Conservation (phyloP, 2,329 filamentous ascomycete genomes). For the Colletotrichum musicola region DNA sequence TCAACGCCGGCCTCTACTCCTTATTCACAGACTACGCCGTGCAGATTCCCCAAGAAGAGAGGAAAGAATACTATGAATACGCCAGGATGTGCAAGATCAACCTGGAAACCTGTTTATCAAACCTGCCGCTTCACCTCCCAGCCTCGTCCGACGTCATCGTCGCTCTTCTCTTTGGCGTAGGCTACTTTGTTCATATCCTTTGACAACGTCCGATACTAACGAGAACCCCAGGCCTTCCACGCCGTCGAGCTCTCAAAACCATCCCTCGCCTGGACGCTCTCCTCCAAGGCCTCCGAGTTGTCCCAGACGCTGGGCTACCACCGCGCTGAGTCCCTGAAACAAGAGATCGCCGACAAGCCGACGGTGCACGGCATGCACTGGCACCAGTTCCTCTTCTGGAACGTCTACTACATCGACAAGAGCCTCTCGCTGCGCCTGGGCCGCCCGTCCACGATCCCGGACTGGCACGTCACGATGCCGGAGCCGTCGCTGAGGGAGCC, state of each 20-base stretch:
- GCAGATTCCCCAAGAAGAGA: constrained; percentile 37
- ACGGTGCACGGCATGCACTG: constrained; percentile 48
- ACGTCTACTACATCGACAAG: constrained; percentile 68
- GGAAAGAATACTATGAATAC: constrained; percentile 44
- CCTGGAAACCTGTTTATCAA: constrained; percentile 48
- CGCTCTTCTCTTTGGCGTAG: constrained; percentile 42
- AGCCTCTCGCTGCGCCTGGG: constrained; percentile 68
- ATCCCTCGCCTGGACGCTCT: constrained; percentile 47
- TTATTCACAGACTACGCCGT: constrained; percentile 33
- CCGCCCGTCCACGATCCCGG: constrained; percentile 64
- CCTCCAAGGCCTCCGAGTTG: constrained; percentile 48
- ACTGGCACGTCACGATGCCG: constrained; percentile 66
- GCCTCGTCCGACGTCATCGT: constrained; percentile 44
- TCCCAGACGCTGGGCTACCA: constrained; percentile 50
- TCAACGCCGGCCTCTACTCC: constrained; percentile 46
- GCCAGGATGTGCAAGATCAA: constrained; percentile 45
- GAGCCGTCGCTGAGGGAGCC: constrained; percentile 7
- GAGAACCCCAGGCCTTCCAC: constrained; percentile 43
- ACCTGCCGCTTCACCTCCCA: constrained; percentile 49
- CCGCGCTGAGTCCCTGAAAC: constrained; percentile 42
- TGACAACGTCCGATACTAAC: background rate
- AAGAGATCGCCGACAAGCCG: constrained; percentile 39
- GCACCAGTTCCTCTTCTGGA: constrained; percentile 65
- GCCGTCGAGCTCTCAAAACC: constrained; percentile 50
- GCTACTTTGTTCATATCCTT: background rate